Base-by-base conservation (phyloP, 208 protist species). In the Leptomonas pyrrhocoris region DNA sequence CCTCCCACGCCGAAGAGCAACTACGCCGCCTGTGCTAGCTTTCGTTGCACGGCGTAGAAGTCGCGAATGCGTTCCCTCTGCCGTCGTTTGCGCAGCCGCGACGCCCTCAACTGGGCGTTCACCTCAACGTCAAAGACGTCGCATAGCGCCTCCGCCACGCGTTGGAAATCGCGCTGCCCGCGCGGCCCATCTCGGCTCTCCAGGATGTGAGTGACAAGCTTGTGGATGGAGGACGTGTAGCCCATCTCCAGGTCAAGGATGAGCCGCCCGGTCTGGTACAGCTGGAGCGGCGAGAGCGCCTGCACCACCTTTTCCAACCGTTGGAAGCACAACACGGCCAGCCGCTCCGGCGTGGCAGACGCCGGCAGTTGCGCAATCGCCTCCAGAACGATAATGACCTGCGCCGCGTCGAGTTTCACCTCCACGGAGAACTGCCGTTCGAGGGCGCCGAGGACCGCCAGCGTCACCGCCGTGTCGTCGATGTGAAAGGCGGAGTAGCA, bases 181-280 rank as follows among this genome's bases (percentile, higher is more conserved):
- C 88, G 80, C 48, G 79, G 43, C 16, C 80, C 85, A 31, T 93
- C 89, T 1, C 89, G 83, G 36, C 79, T 89, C 18, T 96, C 89
- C n/a, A 94, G 68, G 36, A 93, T 76, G 42, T 74, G 69, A n/a
- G 77, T 76, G 28, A 88, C 86, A n/a, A 96, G 54, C 7, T 72
- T 67, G 73, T 89, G 72, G 13, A 94, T 67, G 57, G 70, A 78
- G 2, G 75, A 42, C 2, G 75, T 85, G 81, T 92, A 94, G n/a
- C 86, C 92, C 92, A 96, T 93, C 67, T 94, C 89, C 25, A 94
- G 65, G 19, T 80, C 81, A 1, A 94, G 80, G 7, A 84, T 81
- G 6, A 94, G 74, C 53, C 72, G 79, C 0, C 71, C 82, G 12
- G 80, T 74, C 34, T 90, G 79, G 0, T 83, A 86, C n/a, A 91